A percentile compares a stretch with the other conserved stretches of the same genome.
phyloP scores from a whole-genome alignment of 371 early-diverging fungal genomes.

The Mortierella sp. region DNA sequence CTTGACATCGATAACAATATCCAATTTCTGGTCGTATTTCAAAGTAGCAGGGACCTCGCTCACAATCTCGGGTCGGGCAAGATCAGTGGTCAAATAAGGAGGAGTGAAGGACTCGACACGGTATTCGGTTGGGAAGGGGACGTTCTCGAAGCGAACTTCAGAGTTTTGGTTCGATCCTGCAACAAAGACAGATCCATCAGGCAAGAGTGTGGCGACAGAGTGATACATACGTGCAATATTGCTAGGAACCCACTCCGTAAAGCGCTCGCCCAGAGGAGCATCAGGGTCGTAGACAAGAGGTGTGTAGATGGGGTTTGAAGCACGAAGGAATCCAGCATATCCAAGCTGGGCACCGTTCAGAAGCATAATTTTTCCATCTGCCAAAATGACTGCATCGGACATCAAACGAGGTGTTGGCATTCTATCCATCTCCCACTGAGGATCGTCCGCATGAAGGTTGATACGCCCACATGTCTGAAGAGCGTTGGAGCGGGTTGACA shows the following conservation, averaged over 20 bases:
- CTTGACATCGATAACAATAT: slow-evolving; percentile 54
- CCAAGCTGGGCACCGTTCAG: slow-evolving; percentile 74
- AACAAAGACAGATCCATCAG: slow-evolving; percentile 64
- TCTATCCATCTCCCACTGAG: slow-evolving; percentile 72
- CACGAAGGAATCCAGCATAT: slow-evolving; percentile 65
- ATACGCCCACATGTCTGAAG: slow-evolving; percentile 67
- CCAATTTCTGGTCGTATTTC: slow-evolving; percentile 57
- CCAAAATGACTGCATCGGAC: slow-evolving; percentile 70
- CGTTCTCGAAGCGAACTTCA: slow-evolving; percentile 23
- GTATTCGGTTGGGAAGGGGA: slow-evolving; percentile 69
- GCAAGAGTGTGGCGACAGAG: slow-evolving; percentile 71
- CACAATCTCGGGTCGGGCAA: slow-evolving; percentile 62
- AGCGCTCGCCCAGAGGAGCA: slow-evolving; percentile 57
- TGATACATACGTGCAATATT: slow-evolving; percentile 79
- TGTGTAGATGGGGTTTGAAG: slow-evolving; percentile 68
- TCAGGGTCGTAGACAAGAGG: slow-evolving; percentile 70
- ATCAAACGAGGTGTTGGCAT: slow-evolving; percentile 68
- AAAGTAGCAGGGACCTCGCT: slow-evolving; percentile 62
- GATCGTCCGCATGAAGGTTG: slow-evolving; percentile 61
- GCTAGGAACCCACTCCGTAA: slow-evolving; percentile 61
- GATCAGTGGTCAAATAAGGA: slow-evolving; percentile 66
- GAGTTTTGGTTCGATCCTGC: slow-evolving; percentile 60
- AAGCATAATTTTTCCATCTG: slow-evolving; percentile 71
- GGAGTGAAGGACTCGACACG: slow-evolving; percentile 74
- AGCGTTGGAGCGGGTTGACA: slow-evolving; percentile 59